phyloP scores from a whole-genome alignment of 1,284 basidiomycete genomes.

The Grifola frondosa region DNA sequence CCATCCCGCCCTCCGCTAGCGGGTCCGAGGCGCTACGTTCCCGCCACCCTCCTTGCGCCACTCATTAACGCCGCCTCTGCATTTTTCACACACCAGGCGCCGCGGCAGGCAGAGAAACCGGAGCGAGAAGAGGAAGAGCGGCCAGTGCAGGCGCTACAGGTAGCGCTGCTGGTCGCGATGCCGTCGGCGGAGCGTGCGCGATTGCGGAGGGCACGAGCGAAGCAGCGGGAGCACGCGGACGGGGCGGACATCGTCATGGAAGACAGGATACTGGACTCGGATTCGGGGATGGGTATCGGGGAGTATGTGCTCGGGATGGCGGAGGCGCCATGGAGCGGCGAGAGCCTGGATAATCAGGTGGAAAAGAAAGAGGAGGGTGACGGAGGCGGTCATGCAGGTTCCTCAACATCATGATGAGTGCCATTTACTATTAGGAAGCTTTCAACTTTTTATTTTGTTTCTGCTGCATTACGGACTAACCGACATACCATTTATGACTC shows the following conservation, averaged over 20 bases:
- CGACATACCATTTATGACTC: too few species aligned
- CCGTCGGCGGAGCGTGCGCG: slow-evolving; percentile 20
- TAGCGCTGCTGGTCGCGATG: slow-evolving; percentile 29
- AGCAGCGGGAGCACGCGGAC: neutral
- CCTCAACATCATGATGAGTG: too few species aligned
- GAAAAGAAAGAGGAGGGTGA: slow-evolving; percentile 7
- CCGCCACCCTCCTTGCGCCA: too few species aligned
- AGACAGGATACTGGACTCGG: slow-evolving; percentile 3
- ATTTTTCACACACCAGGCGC: too few species aligned
- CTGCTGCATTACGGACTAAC: too few species aligned
- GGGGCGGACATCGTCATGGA: slow-evolving; percentile 1
- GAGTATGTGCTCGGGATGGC: slow-evolving; percentile 25
- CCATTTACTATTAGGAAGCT: too few species aligned
- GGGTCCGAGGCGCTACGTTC: neutral
- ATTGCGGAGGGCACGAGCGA: slow-evolving; percentile 2
- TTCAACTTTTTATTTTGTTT: too few species aligned
- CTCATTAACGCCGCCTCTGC: too few species aligned
- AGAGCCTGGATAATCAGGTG: too few species aligned
- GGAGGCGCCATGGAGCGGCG: slow-evolving; percentile 28
- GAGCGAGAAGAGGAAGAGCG: neutral
- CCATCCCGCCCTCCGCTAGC: neutral
- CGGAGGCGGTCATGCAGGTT: too few species aligned
- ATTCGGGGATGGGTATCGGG: slow-evolving; percentile 7
- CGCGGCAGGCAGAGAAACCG: neutral
- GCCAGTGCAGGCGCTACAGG: slow-evolving; percentile 20